Base-by-base conservation (phyloP, 495 filamentous ascomycete genomes). In the Trichoderma asperelloides region DNA sequence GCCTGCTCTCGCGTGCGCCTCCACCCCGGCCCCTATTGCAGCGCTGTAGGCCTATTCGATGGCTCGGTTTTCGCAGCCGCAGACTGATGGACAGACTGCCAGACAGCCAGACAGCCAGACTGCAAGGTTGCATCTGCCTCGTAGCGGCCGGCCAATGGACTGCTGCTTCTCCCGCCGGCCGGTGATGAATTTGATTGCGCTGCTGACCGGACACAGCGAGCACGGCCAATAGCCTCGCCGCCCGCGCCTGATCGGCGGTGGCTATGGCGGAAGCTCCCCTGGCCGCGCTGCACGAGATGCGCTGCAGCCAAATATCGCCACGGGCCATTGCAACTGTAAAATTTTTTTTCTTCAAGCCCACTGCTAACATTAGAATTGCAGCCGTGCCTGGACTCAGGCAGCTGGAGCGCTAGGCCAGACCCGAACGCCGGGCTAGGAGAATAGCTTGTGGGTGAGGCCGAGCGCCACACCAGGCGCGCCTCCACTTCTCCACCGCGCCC, bases 361-460 rank as follows among this genome's bases (percentile, higher is more conserved):
- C 33, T 37, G 33, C 33, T 37, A 37, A 37, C 33, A 37, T 37
- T 37, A 37, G 33, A 60, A 18, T 0, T 0, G 25, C 21, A 25
- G 21, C 23, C 12, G n/a, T 28, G 27, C 55, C 9, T 30, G 11
- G 11, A 15, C n/a, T 30, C 27, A 11, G n/a, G 47, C 47, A 18
- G 23, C 23, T 25, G 12, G 55, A 33, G 49, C 49, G 55, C 55
- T 60, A 60, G 55, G 55, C 55, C 55, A 60, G 55, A 60, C 55
- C 55, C 55, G 55, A 60, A 28, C 55, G 55, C 12, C 55, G 25
- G 55, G 25, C 55, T 60, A 60, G 55, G 55, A 60, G 55, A 60
- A 60, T 60, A 60, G 55, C 55, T 21, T 28, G 55, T 60, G 55
- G 55, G 55, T 60, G 55, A 60, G 55, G 55, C 55, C 55, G 55